Percentiles rank a stretch among this genome's conserved stretches.
Evolutionary conservation across 1,284 basidiomycete species (phyloP).

Genomic region (Ceratobasidium sp.): DNA sequence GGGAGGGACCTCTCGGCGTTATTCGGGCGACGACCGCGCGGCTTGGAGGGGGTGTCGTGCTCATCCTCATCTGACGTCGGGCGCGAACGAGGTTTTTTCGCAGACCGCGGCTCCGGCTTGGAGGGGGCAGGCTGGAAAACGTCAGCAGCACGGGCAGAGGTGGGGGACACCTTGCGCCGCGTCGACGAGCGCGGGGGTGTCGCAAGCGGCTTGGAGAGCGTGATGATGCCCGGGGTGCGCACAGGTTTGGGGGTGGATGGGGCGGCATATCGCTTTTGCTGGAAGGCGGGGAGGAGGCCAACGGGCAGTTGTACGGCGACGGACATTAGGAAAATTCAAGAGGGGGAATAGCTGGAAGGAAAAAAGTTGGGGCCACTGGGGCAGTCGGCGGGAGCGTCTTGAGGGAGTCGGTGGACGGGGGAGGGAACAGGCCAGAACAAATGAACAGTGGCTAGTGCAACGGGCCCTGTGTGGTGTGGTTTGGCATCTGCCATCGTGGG

Average conservation of each 20-base stretch:
- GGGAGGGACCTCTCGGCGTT: neutral
- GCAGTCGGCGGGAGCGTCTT: constrained; percentile 9
- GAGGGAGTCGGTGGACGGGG: constrained; percentile 26
- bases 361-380: constrained; percentile 32
- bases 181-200: constrained; percentile 1
- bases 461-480: neutral
- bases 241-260: neutral
- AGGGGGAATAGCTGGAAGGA: neutral
- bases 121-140: constrained; percentile 20
- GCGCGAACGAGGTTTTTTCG: constrained; percentile 20
- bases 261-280: constrained; percentile 1
- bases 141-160: constrained; percentile 17
- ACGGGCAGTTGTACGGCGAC: constrained; percentile 37
- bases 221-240: constrained; percentile 44
- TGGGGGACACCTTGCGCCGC: constrained; percentile 11
- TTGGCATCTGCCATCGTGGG: constrained; percentile 17
- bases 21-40: constrained; percentile 23
- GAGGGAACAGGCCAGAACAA: constrained; percentile 9
- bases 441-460: constrained; percentile 38
- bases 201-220: constrained; percentile 38
- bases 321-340: constrained; percentile 20
- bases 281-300: constrained; percentile 14
- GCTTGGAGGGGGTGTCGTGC: constrained; percentile 27
- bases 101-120: constrained; percentile 26
- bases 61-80: constrained; percentile 26